Percentiles rank a stretch among this genome's conserved stretches.
Conservation (phyloP, 1,284 basidiomycete genomes). For the Heterobasidion parviporum region DNA sequence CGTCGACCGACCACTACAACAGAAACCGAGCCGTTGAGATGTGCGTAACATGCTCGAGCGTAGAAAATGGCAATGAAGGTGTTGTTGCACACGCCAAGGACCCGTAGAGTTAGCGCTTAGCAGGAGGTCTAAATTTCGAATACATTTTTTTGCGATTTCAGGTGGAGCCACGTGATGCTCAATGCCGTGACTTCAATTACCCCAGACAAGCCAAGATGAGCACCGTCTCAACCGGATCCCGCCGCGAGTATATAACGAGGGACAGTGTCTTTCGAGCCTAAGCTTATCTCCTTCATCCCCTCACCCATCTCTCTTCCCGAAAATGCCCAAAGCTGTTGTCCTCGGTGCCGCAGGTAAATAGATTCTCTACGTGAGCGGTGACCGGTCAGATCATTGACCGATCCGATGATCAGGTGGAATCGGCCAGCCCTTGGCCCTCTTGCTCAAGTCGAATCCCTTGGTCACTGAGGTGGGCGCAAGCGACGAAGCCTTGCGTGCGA, state of each 20-base stretch:
- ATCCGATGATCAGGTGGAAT: conserved; percentile 59
- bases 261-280: not conserved
- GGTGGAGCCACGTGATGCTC: not conserved
- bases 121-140: too few relatives aligned
- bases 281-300: conserved; percentile 4
- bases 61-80: conserved; percentile 10
- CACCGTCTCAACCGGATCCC: too few relatives aligned
- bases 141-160: too few relatives aligned
- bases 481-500: not conserved
- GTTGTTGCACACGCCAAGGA: too few relatives aligned
- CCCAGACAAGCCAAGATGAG: not conserved
- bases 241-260: not conserved
- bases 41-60: conserved; percentile 22
- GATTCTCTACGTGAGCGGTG: not conserved
- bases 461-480: conserved; percentile 57
- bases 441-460: conserved; percentile 81
- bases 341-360: conserved; percentile 81
- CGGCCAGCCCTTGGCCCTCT: conserved; percentile 87
- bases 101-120: too few relatives aligned
- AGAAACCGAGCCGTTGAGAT: conserved; percentile 4
- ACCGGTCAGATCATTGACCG: conserved; percentile 8
- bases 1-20: not conserved
- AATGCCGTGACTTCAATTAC: not conserved
- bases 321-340: conserved; percentile 89
- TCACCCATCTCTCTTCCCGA: conserved; percentile 12